phyloP scores from a whole-genome alignment of 306 rosid species.

The Pyrus betulifolia region DNA sequence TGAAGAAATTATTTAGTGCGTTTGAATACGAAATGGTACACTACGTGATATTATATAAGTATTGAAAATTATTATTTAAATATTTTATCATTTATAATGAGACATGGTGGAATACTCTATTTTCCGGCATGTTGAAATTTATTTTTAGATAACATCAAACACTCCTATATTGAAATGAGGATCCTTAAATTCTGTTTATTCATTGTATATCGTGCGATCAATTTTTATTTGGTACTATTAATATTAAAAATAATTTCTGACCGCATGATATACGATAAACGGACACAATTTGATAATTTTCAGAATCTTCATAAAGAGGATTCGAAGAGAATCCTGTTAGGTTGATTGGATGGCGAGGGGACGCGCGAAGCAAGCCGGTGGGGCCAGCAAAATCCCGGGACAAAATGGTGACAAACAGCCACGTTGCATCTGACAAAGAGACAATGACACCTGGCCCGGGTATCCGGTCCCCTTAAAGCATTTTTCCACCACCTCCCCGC shows the following conservation, averaged over 20 bases:
- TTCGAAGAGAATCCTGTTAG: too few species aligned
- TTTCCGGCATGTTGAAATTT: rapidly evolving
- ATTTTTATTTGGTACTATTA: too few species aligned
- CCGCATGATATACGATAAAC: rapidly evolving
- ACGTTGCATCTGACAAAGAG: slow-evolving; percentile 15
- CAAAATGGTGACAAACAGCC: slow-evolving; percentile 9
- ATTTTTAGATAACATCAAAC: not conserved
- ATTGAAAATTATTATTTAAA: too few species aligned
- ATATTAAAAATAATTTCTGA: too few species aligned
- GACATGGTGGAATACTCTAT: too few species aligned
- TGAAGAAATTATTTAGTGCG: too few species aligned
- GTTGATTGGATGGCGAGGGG: not conserved
- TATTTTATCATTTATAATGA: too few species aligned
- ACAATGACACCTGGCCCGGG: not conserved
- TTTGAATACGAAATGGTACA: too few species aligned
- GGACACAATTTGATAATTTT: rapidly evolving
- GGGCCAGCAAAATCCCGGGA: not conserved
- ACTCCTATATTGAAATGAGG: not conserved
- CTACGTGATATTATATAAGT: too few species aligned
- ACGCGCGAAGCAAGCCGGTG: not conserved
- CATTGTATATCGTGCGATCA: rapidly evolving
- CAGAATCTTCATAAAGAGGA: rapidly evolving
- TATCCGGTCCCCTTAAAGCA: not conserved
- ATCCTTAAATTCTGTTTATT: rapidly evolving
- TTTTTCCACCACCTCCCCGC: too few species aligned